Evolutionary conservation across 176 grass and related monocot genomes (phyloP), one percentile per base, ranked within the genome.

Genomic region (Aegilops speltoides): DNA sequence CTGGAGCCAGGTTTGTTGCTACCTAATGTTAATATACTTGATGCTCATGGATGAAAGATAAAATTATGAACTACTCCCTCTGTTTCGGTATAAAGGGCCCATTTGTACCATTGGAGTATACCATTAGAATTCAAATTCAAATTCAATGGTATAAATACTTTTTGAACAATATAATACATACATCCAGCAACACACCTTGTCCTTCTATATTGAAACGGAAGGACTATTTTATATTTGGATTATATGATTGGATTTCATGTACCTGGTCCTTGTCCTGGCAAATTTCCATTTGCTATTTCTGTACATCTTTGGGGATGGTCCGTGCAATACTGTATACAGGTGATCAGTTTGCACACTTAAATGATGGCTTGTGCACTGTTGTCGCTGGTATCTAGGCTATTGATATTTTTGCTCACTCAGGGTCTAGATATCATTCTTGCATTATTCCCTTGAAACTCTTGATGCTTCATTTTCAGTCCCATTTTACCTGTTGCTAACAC

Each of bases 1-100:
- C 63, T 85, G 86, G 86, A 85, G 82, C 72, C 86, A 91, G 90
- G 82, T 88, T 85, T 63, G 86, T 85, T 56, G 20, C 56, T 71
- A 28, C 43, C 52, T 69, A 54, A 73, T 83, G 82, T 65, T 63
- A 63, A 62, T 84, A 84, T 17, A 32, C 76, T 20, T 19, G 75
- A 69, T 64, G 38, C 31, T 73, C 36, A 31, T 90, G 63, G 24
- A 78, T 78, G 43, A n/a, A 80, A 78, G 38, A 72, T 19, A 23
- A 56, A 37, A 68, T 91, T 85, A 46, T 69, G 22, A 45, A 64
- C 63, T 54, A 20, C 54, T 57, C 50, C 50, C 56, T 59, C 56
- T 59, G 56, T 59, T 59, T 59, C 7, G 56, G 56, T 8, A 59
- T 22, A 59, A 19, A 59, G 20, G 19, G 19, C 7, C 7, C 56